phyloP scores from a whole-genome alignment of 2,329 filamentous ascomycete genomes.

The Rhinocladiella similis region DNA sequence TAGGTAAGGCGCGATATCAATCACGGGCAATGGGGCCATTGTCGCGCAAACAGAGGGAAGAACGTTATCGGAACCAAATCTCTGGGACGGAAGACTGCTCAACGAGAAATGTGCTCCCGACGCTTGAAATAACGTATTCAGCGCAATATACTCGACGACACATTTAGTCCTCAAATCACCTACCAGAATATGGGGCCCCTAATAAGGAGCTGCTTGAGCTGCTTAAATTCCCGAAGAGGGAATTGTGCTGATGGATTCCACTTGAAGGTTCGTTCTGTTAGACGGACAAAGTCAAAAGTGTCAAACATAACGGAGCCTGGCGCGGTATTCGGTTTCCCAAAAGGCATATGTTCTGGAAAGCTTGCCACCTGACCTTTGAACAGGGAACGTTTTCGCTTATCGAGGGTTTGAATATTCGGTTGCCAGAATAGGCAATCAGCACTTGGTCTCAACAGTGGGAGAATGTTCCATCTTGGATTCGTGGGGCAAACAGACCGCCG shows the following conservation, averaged over 20 bases:
- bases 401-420: neutral
- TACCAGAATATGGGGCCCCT: neutral
- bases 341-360: no score
- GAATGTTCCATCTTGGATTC: neutral
- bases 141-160: neutral
- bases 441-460: no score
- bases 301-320: no score
- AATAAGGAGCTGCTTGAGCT: neutral
- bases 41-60: neutral
- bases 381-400: no score
- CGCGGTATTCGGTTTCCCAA: no score
- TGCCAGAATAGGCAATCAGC: neutral
- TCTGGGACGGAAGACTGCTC: no score
- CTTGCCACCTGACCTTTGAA: no score
- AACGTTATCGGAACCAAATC: neutral
- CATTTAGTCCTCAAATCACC: neutral
- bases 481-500: neutral
- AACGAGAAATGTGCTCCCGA: neutral
- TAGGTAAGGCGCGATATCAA: slow-evolving; percentile 7
- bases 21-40: slow-evolving; percentile 1
- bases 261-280: neutral
- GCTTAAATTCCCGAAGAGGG: neutral
- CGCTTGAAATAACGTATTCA: neutral
- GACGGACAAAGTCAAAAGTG: neutral
- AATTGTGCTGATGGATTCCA: neutral